A percentile compares a stretch with the other conserved stretches of the same genome.
Conservation (phyloP, 257 asterid genomes). For the Penstemon davidsonii region DNA sequence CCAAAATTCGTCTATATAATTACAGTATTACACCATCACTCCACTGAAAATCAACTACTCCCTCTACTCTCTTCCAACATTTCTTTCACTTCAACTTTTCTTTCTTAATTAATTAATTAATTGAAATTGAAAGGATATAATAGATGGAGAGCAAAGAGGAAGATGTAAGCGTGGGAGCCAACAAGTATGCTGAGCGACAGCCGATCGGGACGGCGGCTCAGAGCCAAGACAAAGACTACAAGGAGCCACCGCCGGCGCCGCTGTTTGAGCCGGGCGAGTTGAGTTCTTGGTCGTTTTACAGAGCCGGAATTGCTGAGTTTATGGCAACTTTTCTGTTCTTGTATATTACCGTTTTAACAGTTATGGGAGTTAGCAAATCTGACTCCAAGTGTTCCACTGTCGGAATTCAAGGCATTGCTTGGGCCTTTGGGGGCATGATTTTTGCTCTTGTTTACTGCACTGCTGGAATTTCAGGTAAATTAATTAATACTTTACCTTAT, state of each 20-base stretch:
- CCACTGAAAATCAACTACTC: not conserved
- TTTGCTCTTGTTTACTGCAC: constrained; percentile 57
- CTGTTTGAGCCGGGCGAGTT: constrained; percentile 42
- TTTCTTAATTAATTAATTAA: not conserved
- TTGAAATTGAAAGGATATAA: not conserved
- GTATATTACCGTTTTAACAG: constrained; percentile 41
- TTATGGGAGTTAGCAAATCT: constrained; percentile 45
- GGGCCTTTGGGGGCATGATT: constrained; percentile 60
- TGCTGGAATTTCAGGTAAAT: constrained; percentile 46
- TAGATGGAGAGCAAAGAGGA: constrained; percentile 47
- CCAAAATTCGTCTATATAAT: constrained; percentile 25
- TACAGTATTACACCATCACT: constrained; percentile 17
- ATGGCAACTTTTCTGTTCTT: constrained; percentile 47
- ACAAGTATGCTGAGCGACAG: constrained; percentile 42
- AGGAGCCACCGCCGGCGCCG: constrained; percentile 50
- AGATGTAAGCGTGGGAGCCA: constrained; percentile 46
- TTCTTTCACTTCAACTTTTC: not conserved
- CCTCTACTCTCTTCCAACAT: too few relatives aligned
- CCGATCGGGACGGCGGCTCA: constrained; percentile 55
- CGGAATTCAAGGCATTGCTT: constrained; percentile 54
- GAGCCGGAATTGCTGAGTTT: constrained; percentile 52
- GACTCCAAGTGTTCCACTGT: constrained; percentile 45
- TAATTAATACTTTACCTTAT: too few relatives aligned
- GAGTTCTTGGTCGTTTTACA: constrained; percentile 45
- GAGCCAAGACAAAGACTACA: constrained; percentile 50